Percentiles rank a stretch among this genome's conserved stretches.
Conservation (phyloP, 768 basidiomycete genomes). For the Panaeolus cyanescens region DNA sequence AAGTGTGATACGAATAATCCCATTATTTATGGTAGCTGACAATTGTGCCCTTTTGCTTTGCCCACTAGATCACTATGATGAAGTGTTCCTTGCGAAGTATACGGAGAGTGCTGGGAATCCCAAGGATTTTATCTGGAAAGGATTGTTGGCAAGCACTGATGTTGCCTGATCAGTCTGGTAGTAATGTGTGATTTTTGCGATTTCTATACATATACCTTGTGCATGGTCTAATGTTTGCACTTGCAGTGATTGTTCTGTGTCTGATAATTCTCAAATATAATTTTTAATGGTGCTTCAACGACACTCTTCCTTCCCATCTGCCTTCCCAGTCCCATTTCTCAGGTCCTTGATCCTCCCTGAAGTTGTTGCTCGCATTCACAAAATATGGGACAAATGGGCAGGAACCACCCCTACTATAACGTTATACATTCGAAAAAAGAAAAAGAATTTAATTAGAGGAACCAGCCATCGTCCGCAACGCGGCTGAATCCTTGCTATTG, state of each 20-base stretch:
- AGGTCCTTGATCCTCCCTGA: no score
- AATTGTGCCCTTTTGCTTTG: background rate
- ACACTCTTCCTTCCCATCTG: no score
- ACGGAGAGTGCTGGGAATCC: conserved; percentile 79
- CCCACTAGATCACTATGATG: conserved; percentile 51
- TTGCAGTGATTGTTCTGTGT: background rate
- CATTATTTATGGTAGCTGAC: background rate
- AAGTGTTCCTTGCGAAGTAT: conserved; percentile 78
- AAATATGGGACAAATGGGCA: no score
- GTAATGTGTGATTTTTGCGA: background rate
- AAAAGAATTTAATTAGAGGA: no score
- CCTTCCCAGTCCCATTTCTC: no score
- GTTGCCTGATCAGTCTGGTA: background rate
- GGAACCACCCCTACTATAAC: no score
- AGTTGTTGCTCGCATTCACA: no score
- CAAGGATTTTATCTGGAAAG: conserved; percentile 75
- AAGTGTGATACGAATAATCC: conserved; percentile 5
- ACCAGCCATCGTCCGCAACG: background rate
- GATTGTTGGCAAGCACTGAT: conserved; percentile 41
- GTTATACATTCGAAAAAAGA: no score
- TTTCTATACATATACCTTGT: background rate
- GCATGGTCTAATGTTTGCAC: background rate
- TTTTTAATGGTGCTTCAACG: background rate
- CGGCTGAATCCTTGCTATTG: background rate
- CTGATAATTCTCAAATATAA: background rate